phyloP scores from a whole-genome alignment of 345 rosid genomes.

The Triadica sebifera region DNA sequence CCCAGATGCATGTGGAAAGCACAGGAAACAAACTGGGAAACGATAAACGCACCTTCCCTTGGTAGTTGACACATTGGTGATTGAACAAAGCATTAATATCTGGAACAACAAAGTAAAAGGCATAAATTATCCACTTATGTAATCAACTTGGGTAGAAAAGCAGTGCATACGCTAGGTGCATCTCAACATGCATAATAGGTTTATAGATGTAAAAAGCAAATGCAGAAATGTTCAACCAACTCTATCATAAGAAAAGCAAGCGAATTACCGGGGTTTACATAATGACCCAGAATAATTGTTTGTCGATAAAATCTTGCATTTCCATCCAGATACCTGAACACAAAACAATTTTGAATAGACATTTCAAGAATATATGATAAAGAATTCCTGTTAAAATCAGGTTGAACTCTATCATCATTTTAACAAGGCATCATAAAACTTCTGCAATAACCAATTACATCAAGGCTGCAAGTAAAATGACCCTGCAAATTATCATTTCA shows the following conservation, averaged over 20 bases:
- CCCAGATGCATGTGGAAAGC: not conserved
- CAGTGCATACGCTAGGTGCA: not conserved
- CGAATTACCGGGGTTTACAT: constrained; percentile 69
- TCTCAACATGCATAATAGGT: not conserved
- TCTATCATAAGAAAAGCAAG: not conserved
- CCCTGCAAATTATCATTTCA: too few species aligned
- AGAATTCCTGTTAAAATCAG: not conserved
- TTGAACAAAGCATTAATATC: constrained; percentile 80
- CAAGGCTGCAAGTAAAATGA: not conserved
- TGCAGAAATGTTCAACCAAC: not conserved
- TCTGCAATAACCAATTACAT: not conserved
- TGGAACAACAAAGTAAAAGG: constrained; percentile 33
- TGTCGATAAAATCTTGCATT: constrained; percentile 73
- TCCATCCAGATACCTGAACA: constrained; percentile 82
- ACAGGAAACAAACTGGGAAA: constrained; percentile 10
- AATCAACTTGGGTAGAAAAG: not conserved
- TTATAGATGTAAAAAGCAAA: not conserved
- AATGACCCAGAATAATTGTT: constrained; percentile 69
- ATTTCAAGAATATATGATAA: constrained; percentile 2
- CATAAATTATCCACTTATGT: constrained; percentile 12
- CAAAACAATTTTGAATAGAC: not conserved
- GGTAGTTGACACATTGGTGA: constrained; percentile 59
- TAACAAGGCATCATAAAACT: not conserved
- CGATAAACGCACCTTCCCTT: constrained; percentile 66
- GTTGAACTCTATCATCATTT: not conserved